A percentile compares a stretch with the other conserved stretches of the same genome.
Conservation (phyloP, 2,329 filamentous ascomycete genomes). For the Hymenoscyphus scutula region DNA sequence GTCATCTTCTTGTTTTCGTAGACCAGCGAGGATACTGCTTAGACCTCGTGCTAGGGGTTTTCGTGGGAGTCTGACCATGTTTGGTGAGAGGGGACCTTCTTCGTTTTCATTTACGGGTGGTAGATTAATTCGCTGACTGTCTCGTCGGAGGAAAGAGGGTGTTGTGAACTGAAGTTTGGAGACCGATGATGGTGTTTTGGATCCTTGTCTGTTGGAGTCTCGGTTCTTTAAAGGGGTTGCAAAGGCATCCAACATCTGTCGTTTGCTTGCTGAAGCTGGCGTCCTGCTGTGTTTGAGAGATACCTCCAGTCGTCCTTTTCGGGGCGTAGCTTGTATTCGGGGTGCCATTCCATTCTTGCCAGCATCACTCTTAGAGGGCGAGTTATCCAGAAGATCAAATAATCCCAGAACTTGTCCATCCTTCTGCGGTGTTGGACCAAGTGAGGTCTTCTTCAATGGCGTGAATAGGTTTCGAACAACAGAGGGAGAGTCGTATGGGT, state of each 20-base stretch:
- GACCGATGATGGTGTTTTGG: slow-evolving; percentile 48
- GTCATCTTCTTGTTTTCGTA: slow-evolving; percentile 69
- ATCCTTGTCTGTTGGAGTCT: slow-evolving; percentile 39
- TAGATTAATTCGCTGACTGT: slow-evolving; percentile 43
- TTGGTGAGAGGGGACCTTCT: slow-evolving; percentile 47
- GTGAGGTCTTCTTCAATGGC: slow-evolving; percentile 55
- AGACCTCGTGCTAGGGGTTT: slow-evolving; percentile 67
- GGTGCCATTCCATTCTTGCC: slow-evolving; percentile 30
- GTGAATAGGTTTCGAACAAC: slow-evolving; percentile 59
- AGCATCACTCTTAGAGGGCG: slow-evolving; percentile 22
- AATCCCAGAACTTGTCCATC: slow-evolving; percentile 75
- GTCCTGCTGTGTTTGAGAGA: slow-evolving; percentile 38
- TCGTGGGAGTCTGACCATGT: slow-evolving; percentile 49
- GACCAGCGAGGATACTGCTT: slow-evolving; percentile 69
- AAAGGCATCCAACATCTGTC: slow-evolving; percentile 60
- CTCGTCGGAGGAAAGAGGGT: slow-evolving; percentile 65
- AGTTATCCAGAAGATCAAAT: slow-evolving; percentile 66
- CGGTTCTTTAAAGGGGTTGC: slow-evolving; percentile 60
- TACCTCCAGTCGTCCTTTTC: slow-evolving; percentile 12
- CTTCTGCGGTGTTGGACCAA: slow-evolving; percentile 77
- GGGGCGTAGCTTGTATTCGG: slow-evolving; percentile 42
- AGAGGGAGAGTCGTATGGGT: slow-evolving; percentile 54
- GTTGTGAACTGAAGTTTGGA: slow-evolving; percentile 63
- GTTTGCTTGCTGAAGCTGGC: slow-evolving; percentile 55
- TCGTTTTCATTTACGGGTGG: slow-evolving; percentile 56